These are phyloP conservation scores for Seiridium unicorne DNA, from an alignment of 2,329 filamentous ascomycete species.

Conservation along the genomic window DNA sequence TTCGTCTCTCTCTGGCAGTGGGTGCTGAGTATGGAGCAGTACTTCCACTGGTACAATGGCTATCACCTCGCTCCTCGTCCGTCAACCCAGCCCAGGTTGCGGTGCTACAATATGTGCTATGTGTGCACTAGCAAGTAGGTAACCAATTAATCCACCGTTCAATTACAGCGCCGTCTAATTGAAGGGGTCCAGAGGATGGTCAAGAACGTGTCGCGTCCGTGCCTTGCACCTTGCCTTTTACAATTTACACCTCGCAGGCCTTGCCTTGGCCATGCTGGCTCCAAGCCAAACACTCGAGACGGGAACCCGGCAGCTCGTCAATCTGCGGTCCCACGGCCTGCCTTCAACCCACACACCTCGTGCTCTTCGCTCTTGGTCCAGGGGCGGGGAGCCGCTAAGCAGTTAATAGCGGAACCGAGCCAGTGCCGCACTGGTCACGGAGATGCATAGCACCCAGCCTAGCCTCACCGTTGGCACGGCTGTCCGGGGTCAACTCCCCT, in stretches of 20 bases:
- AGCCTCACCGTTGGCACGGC: neutral
- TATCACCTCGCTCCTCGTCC: too few relatives aligned
- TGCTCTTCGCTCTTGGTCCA: neutral
- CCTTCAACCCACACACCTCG: neutral
- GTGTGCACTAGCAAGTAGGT: neutral
- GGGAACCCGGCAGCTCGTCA: neutral
- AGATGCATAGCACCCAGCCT: neutral
- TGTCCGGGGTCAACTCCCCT: neutral
- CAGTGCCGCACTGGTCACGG: neutral
- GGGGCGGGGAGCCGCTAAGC: neutral
- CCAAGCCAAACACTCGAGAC: neutral
- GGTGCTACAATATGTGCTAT: neutral
- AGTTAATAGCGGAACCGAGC: neutral
- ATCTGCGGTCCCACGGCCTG: neutral
- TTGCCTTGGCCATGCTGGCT: neutral
- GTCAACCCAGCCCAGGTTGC: too few relatives aligned
- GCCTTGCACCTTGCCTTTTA: neutral
- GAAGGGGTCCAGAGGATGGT: neutral
- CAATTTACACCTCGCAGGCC: neutral
- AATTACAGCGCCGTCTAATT: conserved; percentile 1
- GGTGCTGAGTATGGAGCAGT: too few relatives aligned
- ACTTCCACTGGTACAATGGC: too few relatives aligned
- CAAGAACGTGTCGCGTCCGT: neutral
- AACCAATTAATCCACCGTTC: neutral
- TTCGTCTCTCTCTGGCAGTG: too few relatives aligned